Evolutionary conservation across 192 early-diverging fungal species (phyloP), one percentile per base, ranked within the genome.

Genomic region (Thoreauomyces humboldtii): DNA sequence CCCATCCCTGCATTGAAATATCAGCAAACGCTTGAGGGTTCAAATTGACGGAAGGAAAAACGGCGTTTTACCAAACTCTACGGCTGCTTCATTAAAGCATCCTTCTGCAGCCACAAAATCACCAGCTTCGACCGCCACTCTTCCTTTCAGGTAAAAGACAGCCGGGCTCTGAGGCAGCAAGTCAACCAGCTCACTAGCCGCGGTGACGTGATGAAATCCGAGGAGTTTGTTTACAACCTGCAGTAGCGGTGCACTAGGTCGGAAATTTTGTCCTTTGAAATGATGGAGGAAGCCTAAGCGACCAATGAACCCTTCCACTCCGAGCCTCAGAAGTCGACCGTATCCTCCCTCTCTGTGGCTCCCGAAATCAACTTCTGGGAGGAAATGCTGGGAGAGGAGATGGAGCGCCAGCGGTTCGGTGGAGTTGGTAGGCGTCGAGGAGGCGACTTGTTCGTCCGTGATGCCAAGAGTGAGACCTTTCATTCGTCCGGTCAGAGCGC

Each of bases 111-210:
- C 42, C 7, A 60, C 63, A 31, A 42, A 72, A 12, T 68, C 60
- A 3, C 32, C 59, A 15, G 41, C 19, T 32, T 71, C 66, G 7
- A 69, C 17, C 33, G 27, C 55, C 32, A 61, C 69, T n/a, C 56
- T 43, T 7, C 59, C 69, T 15, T 62, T 34, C 42, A 76, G 56
- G 27, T 71, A 72, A n/a, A 41, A n/a, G 55, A 54, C 34, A 15
- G 66, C 50, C 29, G 69, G 48, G 1, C 59, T 64, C 6, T 45
- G 38, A 33, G 69, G 65, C 35, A 70, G 44, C 17, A 45, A 32
- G 5, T 38, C 43, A 4, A 73, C 21, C 5, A 76, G 42, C n/a
- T 54, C 56, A 24, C 28, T 24, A 12, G 63, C 75, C 9, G 58
- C 52, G 4, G 55, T 52, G 28, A 45, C 34, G 33, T 50, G 37